A percentile compares a stretch with the other conserved stretches of the same genome.
Conservation (phyloP, 352 stramenopile genomes). For the Globisporangium ultimum region DNA sequence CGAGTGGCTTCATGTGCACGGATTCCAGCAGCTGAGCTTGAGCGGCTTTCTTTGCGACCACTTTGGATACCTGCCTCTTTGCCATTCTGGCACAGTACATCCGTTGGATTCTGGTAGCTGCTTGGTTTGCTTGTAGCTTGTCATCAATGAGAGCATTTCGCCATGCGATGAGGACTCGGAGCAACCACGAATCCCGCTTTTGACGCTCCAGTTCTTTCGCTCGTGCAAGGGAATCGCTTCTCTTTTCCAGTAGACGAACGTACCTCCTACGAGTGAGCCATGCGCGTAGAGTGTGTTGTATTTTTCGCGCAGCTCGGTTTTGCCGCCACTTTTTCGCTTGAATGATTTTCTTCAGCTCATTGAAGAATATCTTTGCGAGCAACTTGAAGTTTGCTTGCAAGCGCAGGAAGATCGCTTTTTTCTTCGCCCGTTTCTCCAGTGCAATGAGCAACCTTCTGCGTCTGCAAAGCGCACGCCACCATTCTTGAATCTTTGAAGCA, state of each 20-base stretch:
- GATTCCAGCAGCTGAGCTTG: slow-evolving; percentile 41
- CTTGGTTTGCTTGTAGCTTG: slow-evolving; percentile 18
- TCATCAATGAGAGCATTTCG: slow-evolving; percentile 10
- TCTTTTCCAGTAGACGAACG: slow-evolving; percentile 32
- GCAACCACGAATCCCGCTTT: slow-evolving; percentile 14
- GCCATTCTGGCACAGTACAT: slow-evolving; percentile 39
- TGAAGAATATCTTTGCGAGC: slow-evolving; percentile 45
- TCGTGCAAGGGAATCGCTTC: slow-evolving; percentile 15
- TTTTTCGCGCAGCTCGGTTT: slow-evolving; percentile 35
- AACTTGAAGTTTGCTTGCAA: slow-evolving; percentile 41
- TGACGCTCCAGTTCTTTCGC: slow-evolving; percentile 10
- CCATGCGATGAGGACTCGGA: slow-evolving; percentile 26
- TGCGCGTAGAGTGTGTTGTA: slow-evolving; percentile 36
- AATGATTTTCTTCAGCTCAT: slow-evolving; percentile 29
- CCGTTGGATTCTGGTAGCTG: slow-evolving; percentile 45
- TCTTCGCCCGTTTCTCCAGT: slow-evolving; percentile 30
- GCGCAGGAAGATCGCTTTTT: slow-evolving; percentile 35
- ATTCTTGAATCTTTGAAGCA: slow-evolving; percentile 27
- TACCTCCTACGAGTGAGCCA: slow-evolving; percentile 51
- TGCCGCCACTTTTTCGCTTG: slow-evolving; percentile 28
- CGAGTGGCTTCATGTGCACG: slow-evolving; percentile 49
- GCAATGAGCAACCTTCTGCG: slow-evolving; percentile 20
- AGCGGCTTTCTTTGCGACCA: slow-evolving; percentile 48
- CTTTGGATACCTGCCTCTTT: slow-evolving; percentile 31
- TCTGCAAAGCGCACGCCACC: slow-evolving; percentile 29